Percentiles rank a stretch among this genome's conserved stretches.
These are phyloP conservation scores for Pleurotus salmoneostramineus DNA, from an alignment of 768 basidiomycete species.

Conservation along the genomic window DNA sequence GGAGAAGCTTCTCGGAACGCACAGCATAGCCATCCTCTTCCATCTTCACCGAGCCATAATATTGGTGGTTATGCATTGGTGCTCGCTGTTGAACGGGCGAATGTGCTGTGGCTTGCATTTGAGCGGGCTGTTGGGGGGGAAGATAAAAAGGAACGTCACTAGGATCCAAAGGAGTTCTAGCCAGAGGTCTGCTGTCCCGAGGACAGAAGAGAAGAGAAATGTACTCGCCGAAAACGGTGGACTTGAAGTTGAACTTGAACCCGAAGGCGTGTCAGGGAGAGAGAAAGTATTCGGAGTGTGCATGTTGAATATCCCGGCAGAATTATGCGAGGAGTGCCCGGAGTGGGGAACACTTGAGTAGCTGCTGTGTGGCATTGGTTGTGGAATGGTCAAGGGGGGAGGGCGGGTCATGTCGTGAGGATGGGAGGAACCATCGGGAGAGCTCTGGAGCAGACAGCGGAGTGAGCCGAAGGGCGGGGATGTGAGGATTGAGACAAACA, in stretches of 20 bases:
- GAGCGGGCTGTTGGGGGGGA: constrained; percentile 55
- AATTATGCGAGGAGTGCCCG: constrained; percentile 32
- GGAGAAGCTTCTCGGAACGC: constrained; percentile 16
- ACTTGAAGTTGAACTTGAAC: constrained; percentile 69
- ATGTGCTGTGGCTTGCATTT: constrained; percentile 57
- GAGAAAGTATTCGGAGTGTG: constrained; percentile 53
- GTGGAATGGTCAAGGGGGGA: constrained; percentile 63
- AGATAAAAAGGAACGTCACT: constrained; percentile 44
- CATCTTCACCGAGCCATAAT: constrained; percentile 58
- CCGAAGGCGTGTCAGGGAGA: constrained; percentile 68
- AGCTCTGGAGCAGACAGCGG: constrained; percentile 27
- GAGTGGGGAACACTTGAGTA: constrained; percentile 29
- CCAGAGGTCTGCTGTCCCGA: constrained; percentile 15
- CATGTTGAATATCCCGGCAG: constrained; percentile 46
- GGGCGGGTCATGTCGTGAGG: constrained; percentile 34
- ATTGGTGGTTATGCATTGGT: constrained; percentile 32
- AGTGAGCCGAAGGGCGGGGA: not conserved
- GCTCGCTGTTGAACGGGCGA: constrained; percentile 48
- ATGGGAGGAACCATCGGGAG: constrained; percentile 43
- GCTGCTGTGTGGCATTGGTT: constrained; percentile 38
- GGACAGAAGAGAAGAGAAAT: constrained; percentile 33
- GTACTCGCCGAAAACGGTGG: constrained; percentile 88
- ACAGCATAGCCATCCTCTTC: constrained; percentile 64
- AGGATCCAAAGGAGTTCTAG: constrained; percentile 48
- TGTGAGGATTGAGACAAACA: not conserved